Evolutionary conservation across 495 filamentous ascomycete species (phyloP), one percentile per base, ranked within the genome.

Genomic region (Cladorrhinum samala): DNA sequence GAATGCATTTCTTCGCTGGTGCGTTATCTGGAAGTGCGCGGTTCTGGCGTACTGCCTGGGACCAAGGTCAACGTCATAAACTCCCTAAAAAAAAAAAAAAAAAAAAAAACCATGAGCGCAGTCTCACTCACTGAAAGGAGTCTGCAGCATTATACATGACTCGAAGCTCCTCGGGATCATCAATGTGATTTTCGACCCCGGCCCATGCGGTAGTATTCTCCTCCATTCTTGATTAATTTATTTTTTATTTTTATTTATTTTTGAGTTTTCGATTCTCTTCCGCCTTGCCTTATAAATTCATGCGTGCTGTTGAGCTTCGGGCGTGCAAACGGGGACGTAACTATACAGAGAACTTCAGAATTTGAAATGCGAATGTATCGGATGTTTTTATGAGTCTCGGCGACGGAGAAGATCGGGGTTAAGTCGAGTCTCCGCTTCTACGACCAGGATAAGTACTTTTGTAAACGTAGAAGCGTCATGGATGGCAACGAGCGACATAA

Each of bases 11-110:
- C 93, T 84, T 8, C 94, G 83, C 11, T 87, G 79, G 67, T 97
- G 92, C 17, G 94, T 97, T 38, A 83, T 83, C 68, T 93, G 92
- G 66, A 82, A 80, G 60, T 96, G 93, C 2, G 92, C 86, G 3
- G 77, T 76, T 53, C 83, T 83, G 46, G 88, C 85, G 69, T 95
- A 98, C 72, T 90, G 87, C 49, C 88, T 93, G 64, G 42, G 8
- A n/a, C 24, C 14, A 42, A 38, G 19, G 18, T 7, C 33, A n/a
- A 48, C 33, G 16, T 39, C 19, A 19, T 33, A 27, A 49, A 21
- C 21, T 25, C 48, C 47, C 23, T 46, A 13, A 16, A 39, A 14
- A 30, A 18, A 3, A 39, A 11, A 11, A 43, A 11, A 13, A 4
- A 30, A 41, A 48, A 27, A 16, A 2, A 18, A 21, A 30, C 41